Evolutionary conservation across 2,329 filamentous ascomycete species (phyloP).

Genomic region (Massarina eburnea): DNA sequence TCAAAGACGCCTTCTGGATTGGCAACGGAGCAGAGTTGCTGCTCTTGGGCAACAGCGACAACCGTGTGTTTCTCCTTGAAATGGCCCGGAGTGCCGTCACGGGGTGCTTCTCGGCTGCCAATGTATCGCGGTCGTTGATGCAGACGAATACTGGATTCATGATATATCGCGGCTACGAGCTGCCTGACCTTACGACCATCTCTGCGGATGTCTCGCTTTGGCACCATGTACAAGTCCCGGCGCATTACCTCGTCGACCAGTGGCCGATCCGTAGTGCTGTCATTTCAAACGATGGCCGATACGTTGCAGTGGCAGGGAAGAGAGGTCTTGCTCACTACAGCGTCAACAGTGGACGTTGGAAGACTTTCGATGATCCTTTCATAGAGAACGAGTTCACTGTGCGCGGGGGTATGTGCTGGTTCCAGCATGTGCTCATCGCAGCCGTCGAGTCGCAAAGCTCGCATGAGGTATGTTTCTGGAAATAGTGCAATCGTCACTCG

Average conservation of each 20-base stretch:
- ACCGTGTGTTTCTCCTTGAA: slow-evolving; percentile 83
- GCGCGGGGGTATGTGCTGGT: slow-evolving; percentile 97
- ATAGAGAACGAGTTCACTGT: slow-evolving; percentile 91
- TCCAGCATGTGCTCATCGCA: slow-evolving; percentile 90
- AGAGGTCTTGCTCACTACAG: slow-evolving; percentile 95
- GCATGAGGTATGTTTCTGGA: slow-evolving; percentile 66
- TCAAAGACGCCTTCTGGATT: slow-evolving; percentile 80
- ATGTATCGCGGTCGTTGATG: slow-evolving; percentile 83
- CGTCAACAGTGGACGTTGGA: slow-evolving; percentile 91
- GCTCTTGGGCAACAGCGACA: slow-evolving; percentile 69
- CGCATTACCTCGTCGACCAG: slow-evolving; percentile 82
- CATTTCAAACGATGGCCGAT: slow-evolving; percentile 88
- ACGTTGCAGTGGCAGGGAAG: slow-evolving; percentile 92
- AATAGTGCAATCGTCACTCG: not conserved
- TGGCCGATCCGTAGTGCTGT: slow-evolving; percentile 90
- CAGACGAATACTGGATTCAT: slow-evolving; percentile 87
- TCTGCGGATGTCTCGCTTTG: slow-evolving; percentile 92
- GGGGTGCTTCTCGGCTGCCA: slow-evolving; percentile 87
- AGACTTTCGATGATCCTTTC: slow-evolving; percentile 79
- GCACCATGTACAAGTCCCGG: slow-evolving; percentile 87
- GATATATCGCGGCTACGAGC: slow-evolving; percentile 90
- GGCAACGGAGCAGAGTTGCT: slow-evolving; percentile 85
- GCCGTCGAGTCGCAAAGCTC: slow-evolving; percentile 83
- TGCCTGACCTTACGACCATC: slow-evolving; percentile 86
- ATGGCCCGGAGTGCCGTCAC: slow-evolving; percentile 93